Conservation (phyloP, 768 basidiomycete species). For the Tulasnella sp. region DNA sequence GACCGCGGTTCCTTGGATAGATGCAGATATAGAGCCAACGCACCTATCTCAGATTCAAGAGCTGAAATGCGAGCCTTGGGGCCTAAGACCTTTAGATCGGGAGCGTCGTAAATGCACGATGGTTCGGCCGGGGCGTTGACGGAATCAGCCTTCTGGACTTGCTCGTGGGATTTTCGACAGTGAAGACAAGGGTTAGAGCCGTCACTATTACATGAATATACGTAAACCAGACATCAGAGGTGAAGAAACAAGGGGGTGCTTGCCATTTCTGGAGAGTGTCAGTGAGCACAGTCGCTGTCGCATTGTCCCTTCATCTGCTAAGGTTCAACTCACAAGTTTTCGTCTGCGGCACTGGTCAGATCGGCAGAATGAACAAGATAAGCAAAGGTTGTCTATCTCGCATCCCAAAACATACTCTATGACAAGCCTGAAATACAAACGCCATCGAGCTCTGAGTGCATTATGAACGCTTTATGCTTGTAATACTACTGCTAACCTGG, state of each 20-base stretch:
- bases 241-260: background rate
- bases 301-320: background rate
- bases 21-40: background rate
- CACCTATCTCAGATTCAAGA: background rate
- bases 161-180: constrained; percentile 3
- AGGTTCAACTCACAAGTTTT: background rate
- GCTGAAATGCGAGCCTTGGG: background rate
- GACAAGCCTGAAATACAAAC: background rate
- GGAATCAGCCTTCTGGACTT: background rate
- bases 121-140: background rate
- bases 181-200: background rate
- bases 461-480: background rate
- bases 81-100: background rate
- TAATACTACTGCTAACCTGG: background rate
- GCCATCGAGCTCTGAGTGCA: background rate
- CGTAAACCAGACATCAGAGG: background rate
- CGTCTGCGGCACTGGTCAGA: background rate
- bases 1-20: background rate
- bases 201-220: background rate
- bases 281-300: no score
- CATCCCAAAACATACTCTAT: background rate
- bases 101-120: background rate
- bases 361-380: background rate
- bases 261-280: background rate
- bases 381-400: background rate